Percentiles rank a stretch among this genome's conserved stretches.
Evolutionary conservation across 345 rosid genomes (phyloP).

Genomic region (Orychophragmus violaceus): DNA sequence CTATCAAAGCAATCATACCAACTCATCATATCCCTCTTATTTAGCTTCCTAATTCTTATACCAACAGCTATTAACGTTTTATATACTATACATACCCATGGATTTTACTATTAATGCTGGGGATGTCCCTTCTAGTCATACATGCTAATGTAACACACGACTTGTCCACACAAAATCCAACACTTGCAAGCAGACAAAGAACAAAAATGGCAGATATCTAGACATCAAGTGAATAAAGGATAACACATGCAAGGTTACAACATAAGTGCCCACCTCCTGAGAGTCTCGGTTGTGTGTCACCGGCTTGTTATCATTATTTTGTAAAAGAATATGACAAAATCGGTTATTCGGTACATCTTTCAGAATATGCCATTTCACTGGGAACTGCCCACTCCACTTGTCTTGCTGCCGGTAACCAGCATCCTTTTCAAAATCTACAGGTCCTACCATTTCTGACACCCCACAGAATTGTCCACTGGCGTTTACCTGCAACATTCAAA

Average conservation of each 20-base stretch:
- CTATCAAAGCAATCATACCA: not conserved
- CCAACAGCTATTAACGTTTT: not conserved
- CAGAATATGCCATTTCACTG: slow-evolving; percentile 62
- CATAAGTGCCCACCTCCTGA: slow-evolving; percentile 46
- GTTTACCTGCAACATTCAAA: slow-evolving; percentile 46
- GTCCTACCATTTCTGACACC: slow-evolving; percentile 66
- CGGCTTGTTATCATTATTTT: slow-evolving; percentile 71
- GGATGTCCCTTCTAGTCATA: not conserved
- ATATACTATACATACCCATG: not conserved
- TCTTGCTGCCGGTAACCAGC: slow-evolving; percentile 75
- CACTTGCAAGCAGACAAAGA: not conserved
- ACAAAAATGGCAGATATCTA: not conserved
- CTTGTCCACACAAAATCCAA: not conserved
- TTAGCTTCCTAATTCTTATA: not conserved
- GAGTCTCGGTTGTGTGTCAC: slow-evolving; percentile 77
- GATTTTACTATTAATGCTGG: not conserved
- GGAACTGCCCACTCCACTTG: slow-evolving; percentile 81
- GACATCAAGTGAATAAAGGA: not conserved
- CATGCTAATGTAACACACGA: not conserved
- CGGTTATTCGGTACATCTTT: slow-evolving; percentile 71
- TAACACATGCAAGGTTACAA: not conserved
- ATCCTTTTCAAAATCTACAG: slow-evolving; percentile 63
- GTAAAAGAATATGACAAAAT: slow-evolving; percentile 55
- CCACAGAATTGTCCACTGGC: slow-evolving; percentile 84
- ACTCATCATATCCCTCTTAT: not conserved